These are phyloP conservation scores for Hygrophorus pudorinus DNA, from an alignment of 768 basidiomycete species.

Conservation along the genomic window DNA sequence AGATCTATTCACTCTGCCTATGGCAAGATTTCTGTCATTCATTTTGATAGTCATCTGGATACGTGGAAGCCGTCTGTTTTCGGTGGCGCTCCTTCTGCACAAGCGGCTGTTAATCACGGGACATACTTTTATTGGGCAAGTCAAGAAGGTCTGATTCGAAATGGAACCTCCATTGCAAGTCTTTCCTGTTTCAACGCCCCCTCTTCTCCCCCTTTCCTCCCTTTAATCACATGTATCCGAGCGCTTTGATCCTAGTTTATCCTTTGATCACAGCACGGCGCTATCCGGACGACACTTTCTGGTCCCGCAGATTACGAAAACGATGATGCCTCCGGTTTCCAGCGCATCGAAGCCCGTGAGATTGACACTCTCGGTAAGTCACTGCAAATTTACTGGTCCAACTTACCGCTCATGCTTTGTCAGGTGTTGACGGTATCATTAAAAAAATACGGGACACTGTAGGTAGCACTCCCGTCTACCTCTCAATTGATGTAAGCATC, in stretches of 20 bases:
- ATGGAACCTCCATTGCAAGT: conserved; percentile 81
- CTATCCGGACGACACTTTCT: conserved; percentile 76
- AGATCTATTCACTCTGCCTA: conserved; percentile 71
- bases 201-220: conserved; percentile 9
- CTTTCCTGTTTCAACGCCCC: conserved; percentile 20
- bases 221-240: conserved; percentile 15
- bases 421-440: conserved; percentile 69
- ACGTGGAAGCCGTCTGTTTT: conserved; percentile 72
- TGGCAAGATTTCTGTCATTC: conserved; percentile 73
- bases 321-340: conserved; percentile 71
- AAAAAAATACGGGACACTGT: conserved; percentile 72
- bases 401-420: background rate
- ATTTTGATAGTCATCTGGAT: conserved; percentile 81
- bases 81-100: conserved; percentile 61
- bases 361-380: conserved; percentile 67
- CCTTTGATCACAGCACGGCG: conserved; percentile 56
- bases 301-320: conserved; percentile 69
- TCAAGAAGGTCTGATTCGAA: conserved; percentile 69
- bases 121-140: conserved; percentile 89
- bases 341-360: conserved; percentile 75
- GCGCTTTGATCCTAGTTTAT: conserved; percentile 69
- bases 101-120: conserved; percentile 76
- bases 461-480: conserved; percentile 63
- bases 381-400: background rate
- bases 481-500: conserved; percentile 60